Evolutionary conservation across 495 filamentous ascomycete species (phyloP), one percentile per base, ranked within the genome.

Genomic region (Daldinia grandis): DNA sequence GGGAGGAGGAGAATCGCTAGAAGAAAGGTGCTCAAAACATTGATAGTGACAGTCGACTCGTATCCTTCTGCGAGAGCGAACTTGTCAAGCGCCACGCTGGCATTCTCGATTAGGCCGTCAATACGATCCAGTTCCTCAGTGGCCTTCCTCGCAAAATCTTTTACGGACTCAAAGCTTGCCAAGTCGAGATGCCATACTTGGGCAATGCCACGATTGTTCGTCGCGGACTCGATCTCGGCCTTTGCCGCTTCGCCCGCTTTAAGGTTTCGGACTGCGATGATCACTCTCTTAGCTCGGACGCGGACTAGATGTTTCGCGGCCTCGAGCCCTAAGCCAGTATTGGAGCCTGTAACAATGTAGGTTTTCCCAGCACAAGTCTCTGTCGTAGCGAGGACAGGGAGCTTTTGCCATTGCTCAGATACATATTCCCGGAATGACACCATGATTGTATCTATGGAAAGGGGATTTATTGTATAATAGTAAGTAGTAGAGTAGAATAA

Each of bases 131-230:
- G 75, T 5, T 71, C 50, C 6, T 68, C 38, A 0, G 68, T 73
- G n/a, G 72, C 81, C 0, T 78, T 58, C 1, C 73, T 71, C 2
- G 79, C 77, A 62, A 89, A 87, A 0, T 68, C 67, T 24, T 73
- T 57, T 15, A 83, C 72, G 1, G 76, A 80, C 0, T 71, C 75
- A 51, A 81, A 82, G 10, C 69, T 75, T 8, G 75, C 72, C 28
- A 88, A 72, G 66, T 89, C 84, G 0, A 89, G 72, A 15, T 78
- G 61, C 84, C 85, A 88, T 5, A 87, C 83, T 49, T 86, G 15
- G 14, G 53, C 56, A 21, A 19, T 62, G 50, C 30, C 19, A 0
- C 38, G 38, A 9, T 17, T 42, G 5, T 42, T 42, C 10, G 37
- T 70, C 15, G 71, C 44, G 14, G 33, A 10, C 24, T 71, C 62